phyloP scores from a whole-genome alignment of 1,284 basidiomycete species.

The Sporisorium exsertum region DNA sequence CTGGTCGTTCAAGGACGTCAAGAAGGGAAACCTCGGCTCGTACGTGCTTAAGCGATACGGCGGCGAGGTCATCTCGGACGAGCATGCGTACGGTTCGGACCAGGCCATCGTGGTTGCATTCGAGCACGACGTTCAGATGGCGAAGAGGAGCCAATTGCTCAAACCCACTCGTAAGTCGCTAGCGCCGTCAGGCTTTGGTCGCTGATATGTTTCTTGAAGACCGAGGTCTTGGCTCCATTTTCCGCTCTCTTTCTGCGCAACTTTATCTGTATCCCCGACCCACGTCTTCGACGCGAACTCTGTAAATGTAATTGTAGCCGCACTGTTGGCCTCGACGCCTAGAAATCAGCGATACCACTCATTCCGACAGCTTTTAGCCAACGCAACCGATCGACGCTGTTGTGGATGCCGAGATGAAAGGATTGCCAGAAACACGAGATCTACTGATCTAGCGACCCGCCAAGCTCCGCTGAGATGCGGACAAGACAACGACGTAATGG shows the following conservation, averaged over 20 bases:
- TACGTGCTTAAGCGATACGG: slow-evolving; percentile 89
- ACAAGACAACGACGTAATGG: neutral
- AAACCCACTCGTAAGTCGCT: slow-evolving; percentile 83
- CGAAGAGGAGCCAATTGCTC: slow-evolving; percentile 91
- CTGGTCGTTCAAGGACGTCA: slow-evolving; percentile 92
- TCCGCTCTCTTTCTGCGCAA: neutral
- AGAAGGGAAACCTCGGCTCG: slow-evolving; percentile 87
- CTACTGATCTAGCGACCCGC: too few species aligned
- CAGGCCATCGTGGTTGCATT: slow-evolving; percentile 94
- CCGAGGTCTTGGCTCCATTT: neutral
- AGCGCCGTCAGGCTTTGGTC: slow-evolving; percentile 42
- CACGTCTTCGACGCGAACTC: neutral
- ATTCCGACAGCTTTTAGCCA: neutral
- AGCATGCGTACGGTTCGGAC: slow-evolving; percentile 76
- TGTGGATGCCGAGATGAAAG: too few species aligned
- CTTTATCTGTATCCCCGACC: neutral
- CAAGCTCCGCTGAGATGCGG: neutral
- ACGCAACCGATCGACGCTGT: neutral
- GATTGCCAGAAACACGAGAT: too few species aligned
- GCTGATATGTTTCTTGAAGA: slow-evolving; percentile 22
- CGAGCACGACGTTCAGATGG: slow-evolving; percentile 90
- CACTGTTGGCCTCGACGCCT: neutral
- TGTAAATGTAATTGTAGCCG: slow-evolving; percentile 33
- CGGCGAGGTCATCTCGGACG: slow-evolving; percentile 56
- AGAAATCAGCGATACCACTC: slow-evolving; percentile 11